Base-by-base conservation (phyloP, 169 alveolate genomes). In the Plasmodium vivax region DNA sequence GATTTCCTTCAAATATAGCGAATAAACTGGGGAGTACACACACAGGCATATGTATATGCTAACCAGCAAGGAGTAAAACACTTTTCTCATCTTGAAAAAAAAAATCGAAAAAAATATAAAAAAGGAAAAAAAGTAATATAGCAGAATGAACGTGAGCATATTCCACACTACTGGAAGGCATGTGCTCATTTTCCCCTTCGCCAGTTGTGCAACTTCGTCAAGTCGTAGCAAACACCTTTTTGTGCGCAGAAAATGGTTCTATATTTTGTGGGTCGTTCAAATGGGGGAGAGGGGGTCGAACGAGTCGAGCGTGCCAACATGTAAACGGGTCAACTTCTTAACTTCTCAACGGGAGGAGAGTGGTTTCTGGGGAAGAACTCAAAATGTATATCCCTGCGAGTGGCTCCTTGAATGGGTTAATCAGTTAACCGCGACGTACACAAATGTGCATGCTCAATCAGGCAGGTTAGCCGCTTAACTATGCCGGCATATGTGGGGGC, bases 21-120 rank as follows among this genome's bases (percentile, higher is more conserved):
- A 47, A 54, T 51, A 75, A 1, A 77, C 85, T 10, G 88, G 82
- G 27, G 62, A 32, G 41, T 56, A 87, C 38, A 43, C 12, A 72
- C 38, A 62, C 41, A 87, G n/a, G 23, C 34, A 87, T 54, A 87
- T 32, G 34, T 36, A 58, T 45, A 83, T 43, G 30, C 30, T 30
- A 38, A 87, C 54, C 51, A 87, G 34, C 62, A 75, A 77, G 30
- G 81, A 72, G 68, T 77, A 87, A 34, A 75, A 77, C 12, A 56
- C 56, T 12, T 87, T 87, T 56, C 85, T 87, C 94, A 87, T 87
- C 82, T 87, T 87, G 41, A 75, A 77, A 75, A 74, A 73, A 85
- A 72, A 85, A 85, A 85, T 45, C 3, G 71, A 85, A 43, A 73
- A 85, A 19, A 72, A 84, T 19, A 84, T 43, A 72, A 84, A 84